Evolutionary conservation across 306 rosid genomes (phyloP).

Genomic region (Gynostemma pentaphyllum): DNA sequence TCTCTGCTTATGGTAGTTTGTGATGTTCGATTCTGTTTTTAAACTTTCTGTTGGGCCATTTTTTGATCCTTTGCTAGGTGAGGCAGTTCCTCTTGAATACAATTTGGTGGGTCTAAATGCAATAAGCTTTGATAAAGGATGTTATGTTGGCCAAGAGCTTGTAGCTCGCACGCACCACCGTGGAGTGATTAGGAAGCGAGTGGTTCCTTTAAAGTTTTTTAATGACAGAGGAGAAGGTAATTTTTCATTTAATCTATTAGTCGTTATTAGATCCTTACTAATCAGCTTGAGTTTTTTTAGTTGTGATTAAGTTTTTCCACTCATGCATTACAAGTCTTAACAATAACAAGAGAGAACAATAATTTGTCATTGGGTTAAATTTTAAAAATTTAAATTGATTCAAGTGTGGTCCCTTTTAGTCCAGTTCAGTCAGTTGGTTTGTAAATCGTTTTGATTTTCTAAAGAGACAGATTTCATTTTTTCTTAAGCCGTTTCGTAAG

Average conservation of each 20-base stretch:
- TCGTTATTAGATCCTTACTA: background rate
- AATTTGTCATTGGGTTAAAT: too few relatives aligned
- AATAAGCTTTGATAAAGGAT: constrained; percentile 91
- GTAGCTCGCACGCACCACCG: constrained; percentile 84
- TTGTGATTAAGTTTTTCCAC: too few relatives aligned
- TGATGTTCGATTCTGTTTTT: background rate
- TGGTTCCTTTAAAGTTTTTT: constrained; percentile 56
- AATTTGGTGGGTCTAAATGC: constrained; percentile 83
- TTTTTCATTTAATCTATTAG: too few relatives aligned
- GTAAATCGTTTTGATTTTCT: too few relatives aligned
- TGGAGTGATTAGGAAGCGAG: constrained; percentile 76
- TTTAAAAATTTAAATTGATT: too few relatives aligned
- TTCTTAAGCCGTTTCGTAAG: too few relatives aligned
- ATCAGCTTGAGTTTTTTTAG: constrained; percentile 1
- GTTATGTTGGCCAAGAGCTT: constrained; percentile 89
- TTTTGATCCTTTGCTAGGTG: constrained; percentile 33
- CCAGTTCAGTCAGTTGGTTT: too few relatives aligned
- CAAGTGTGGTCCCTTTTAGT: too few relatives aligned
- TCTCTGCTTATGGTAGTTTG: background rate
- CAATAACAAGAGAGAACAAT: too few relatives aligned
- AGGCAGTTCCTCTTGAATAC: constrained; percentile 85
- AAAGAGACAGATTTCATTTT: too few relatives aligned
- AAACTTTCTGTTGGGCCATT: background rate
- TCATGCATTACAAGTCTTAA: too few relatives aligned
- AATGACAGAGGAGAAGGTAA: constrained; percentile 55